These are phyloP conservation scores for Phytophthora podocarpi DNA, from an alignment of 352 stramenopile genomes.

Conservation along the genomic window DNA sequence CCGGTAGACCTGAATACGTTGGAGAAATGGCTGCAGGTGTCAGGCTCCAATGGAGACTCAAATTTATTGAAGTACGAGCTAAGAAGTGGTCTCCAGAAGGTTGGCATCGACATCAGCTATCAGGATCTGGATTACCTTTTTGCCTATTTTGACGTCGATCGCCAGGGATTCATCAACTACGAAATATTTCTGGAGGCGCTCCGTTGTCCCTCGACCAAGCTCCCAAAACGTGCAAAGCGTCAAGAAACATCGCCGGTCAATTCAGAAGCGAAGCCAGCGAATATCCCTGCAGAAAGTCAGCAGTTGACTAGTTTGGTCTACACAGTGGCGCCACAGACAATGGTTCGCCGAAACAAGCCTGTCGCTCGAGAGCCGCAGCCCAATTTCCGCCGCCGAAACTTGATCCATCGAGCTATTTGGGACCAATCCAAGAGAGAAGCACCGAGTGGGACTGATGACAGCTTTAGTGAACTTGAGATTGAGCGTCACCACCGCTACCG, in stretches of 20 bases:
- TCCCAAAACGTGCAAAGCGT: conserved; percentile 12
- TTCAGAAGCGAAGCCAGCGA: neutral
- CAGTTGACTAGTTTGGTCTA: neutral
- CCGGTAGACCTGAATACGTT: conserved; percentile 40
- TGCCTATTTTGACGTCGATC: conserved; percentile 66
- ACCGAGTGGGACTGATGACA: neutral
- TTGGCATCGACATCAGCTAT: conserved; percentile 65
- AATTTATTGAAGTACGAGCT: conserved; percentile 66
- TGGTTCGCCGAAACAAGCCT: neutral
- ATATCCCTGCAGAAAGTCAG: neutral
- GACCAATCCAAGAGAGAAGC: neutral
- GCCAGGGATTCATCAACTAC: conserved; percentile 66
- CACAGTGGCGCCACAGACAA: conserved; percentile 9
- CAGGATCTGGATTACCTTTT: conserved; percentile 76
- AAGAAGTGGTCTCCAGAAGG: conserved; percentile 52
- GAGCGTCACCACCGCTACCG: conserved; percentile 35
- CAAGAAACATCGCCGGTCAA: no score
- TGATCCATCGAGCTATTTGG: conserved; percentile 30
- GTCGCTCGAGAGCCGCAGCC: conserved; percentile 15
- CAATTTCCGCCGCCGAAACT: conserved; percentile 27
- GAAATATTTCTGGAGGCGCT: conserved; percentile 74
- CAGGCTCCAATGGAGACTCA: conserved; percentile 50
- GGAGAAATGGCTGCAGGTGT: conserved; percentile 44
- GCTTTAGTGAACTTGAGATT: conserved; percentile 9
- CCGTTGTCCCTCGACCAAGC: conserved; percentile 23